phyloP scores from a whole-genome alignment of 2,329 filamentous ascomycete genomes.

The Tolypocladium cylindrosporum region DNA sequence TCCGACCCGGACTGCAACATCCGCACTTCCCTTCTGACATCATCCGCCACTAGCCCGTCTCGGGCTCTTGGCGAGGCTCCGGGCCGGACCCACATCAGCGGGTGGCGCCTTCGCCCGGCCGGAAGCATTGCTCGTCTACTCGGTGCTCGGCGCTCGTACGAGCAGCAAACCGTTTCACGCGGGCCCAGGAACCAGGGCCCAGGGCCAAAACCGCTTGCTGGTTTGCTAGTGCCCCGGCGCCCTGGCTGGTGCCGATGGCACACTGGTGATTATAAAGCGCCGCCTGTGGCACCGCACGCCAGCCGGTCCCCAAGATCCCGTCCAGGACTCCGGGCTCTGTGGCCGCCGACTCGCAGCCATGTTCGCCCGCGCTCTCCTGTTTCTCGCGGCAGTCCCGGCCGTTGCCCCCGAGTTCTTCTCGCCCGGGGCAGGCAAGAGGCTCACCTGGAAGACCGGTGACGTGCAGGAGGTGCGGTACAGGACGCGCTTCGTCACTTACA shows the following conservation, averaged over 20 bases:
- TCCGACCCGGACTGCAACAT: too few relatives aligned
- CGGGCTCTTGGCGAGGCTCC: too few relatives aligned
- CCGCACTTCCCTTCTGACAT: background rate
- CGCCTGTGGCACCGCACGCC: background rate
- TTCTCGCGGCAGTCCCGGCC: background rate
- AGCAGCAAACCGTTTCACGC: background rate
- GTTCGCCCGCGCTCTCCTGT: background rate
- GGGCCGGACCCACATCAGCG: background rate
- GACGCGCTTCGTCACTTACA: constrained; percentile 11
- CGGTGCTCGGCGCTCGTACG: too few relatives aligned
- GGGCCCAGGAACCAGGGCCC: background rate
- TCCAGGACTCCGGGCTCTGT: background rate
- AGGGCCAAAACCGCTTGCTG: background rate
- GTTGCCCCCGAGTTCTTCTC: background rate
- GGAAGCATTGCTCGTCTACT: background rate
- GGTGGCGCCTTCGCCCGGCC: background rate
- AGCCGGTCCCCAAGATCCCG: background rate
- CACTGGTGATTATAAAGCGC: background rate
- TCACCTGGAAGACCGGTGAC: background rate
- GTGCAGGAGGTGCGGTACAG: constrained; percentile 11
- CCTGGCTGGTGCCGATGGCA: too few relatives aligned
- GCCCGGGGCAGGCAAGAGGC: background rate
- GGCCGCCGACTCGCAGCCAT: background rate
- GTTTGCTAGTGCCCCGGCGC: too few relatives aligned
- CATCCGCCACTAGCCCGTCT: background rate